Conservation (phyloP, 306 rosid genomes). For the Lathyrus sativus region DNA sequence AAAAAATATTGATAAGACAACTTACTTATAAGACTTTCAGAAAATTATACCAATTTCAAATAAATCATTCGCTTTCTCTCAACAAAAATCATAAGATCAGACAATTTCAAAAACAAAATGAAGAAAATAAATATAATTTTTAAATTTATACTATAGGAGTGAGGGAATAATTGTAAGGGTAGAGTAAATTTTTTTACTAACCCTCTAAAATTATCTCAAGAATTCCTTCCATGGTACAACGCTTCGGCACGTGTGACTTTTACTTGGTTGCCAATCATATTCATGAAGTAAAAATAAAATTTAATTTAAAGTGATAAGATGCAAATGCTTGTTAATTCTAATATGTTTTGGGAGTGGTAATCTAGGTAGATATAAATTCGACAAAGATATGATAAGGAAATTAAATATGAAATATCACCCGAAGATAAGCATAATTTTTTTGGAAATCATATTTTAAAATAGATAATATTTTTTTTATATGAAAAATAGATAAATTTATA, state of each 20-base stretch:
- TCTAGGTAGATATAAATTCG: slow-evolving; percentile 38
- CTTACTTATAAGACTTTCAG: too few species aligned
- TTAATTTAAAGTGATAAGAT: slow-evolving; percentile 16
- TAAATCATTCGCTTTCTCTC: too few species aligned
- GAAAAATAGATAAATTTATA: neutral
- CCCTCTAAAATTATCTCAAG: too few species aligned
- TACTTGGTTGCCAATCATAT: slow-evolving; percentile 12
- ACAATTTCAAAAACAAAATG: too few species aligned
- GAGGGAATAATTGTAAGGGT: too few species aligned
- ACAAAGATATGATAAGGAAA: slow-evolving; percentile 25
- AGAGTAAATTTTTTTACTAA: too few species aligned
- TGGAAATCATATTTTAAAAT: slow-evolving; percentile 35
- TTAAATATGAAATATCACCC: slow-evolving; percentile 6
- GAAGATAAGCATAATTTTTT: slow-evolving; percentile 39
- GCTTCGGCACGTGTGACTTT: slow-evolving; percentile 5
- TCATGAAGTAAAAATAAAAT: neutral
- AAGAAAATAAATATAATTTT: too few species aligned
- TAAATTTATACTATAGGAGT: too few species aligned
- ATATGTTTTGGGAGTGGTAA: slow-evolving; percentile 36
- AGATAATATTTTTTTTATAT: neutral
- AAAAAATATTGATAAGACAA: too few species aligned
- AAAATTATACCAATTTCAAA: too few species aligned
- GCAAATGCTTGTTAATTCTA: slow-evolving; percentile 19
- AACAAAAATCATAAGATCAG: too few species aligned
- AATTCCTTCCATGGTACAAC: too few species aligned